phyloP scores from a whole-genome alignment of 495 filamentous ascomycete species.

The Neurospora africana region DNA sequence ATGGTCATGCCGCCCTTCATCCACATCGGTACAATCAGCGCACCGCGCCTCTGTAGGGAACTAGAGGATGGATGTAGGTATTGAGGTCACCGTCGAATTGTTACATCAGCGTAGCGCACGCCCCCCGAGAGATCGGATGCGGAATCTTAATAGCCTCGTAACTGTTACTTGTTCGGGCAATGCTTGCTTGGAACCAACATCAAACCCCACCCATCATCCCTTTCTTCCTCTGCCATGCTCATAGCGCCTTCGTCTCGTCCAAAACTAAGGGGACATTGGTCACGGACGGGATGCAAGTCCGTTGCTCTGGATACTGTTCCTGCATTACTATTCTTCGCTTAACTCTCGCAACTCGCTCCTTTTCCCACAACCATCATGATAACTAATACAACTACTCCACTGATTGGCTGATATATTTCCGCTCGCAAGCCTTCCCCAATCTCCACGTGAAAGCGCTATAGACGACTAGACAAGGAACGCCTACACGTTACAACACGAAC shows the following conservation, averaged over 20 bases:
- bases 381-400: not conserved
- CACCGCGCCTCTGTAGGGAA: not conserved
- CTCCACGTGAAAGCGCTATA: not conserved
- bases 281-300: not conserved
- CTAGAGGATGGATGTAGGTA: not conserved
- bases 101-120: not conserved
- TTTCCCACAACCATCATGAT: not conserved
- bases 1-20: not conserved
- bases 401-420: not conserved
- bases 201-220: not conserved
- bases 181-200: not conserved
- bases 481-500: not conserved
- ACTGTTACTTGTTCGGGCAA: not conserved
- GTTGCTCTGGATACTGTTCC: not conserved
- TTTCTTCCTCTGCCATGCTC: not conserved
- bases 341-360: not conserved
- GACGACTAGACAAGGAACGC: not conserved
- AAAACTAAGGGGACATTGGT: not conserved
- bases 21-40: not conserved
- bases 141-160: not conserved
- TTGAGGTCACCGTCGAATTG: not conserved
- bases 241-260: not conserved
- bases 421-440: not conserved
- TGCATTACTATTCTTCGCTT: not conserved
- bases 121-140: not conserved